These are phyloP conservation scores for Termitomyces sp. DNA, from an alignment of 768 basidiomycete genomes.

Conservation along the genomic window DNA sequence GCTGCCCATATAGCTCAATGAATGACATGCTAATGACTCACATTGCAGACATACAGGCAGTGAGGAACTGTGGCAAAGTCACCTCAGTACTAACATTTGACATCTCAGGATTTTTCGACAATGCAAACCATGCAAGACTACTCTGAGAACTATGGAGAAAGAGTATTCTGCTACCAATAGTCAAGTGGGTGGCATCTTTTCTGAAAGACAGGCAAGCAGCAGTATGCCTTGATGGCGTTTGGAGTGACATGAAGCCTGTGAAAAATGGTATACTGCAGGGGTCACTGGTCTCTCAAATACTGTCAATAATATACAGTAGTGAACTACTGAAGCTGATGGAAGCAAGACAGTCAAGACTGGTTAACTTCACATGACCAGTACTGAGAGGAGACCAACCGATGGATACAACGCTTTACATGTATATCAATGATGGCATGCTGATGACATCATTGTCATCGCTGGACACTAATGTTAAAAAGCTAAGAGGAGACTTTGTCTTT, in stretches of 20 bases:
- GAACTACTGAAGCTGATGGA: too few species aligned
- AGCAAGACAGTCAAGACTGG: too few species aligned
- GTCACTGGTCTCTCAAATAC: too few species aligned
- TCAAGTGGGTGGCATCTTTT: background rate
- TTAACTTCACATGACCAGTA: too few species aligned
- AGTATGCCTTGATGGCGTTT: background rate
- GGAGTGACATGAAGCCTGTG: too few species aligned
- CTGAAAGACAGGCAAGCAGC: background rate
- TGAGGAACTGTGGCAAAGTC: background rate
- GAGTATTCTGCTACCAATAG: too few species aligned
- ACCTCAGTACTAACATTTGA: background rate
- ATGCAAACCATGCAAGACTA: background rate
- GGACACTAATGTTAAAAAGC: background rate
- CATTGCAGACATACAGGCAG: background rate
- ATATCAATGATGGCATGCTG: background rate
- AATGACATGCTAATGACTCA: background rate
- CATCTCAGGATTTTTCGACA: background rate
- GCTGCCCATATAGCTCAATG: background rate
- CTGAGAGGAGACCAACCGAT: too few species aligned
- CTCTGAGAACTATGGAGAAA: conserved; percentile 8
- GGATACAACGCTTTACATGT: too few species aligned
- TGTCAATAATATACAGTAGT: too few species aligned
- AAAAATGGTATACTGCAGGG: background rate
- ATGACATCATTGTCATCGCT: background rate
- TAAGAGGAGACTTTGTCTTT: background rate